Percentiles rank a stretch among this genome's conserved stretches.
phyloP scores from a whole-genome alignment of 2,329 filamentous ascomycete species.

The Fusarium sacchari region DNA sequence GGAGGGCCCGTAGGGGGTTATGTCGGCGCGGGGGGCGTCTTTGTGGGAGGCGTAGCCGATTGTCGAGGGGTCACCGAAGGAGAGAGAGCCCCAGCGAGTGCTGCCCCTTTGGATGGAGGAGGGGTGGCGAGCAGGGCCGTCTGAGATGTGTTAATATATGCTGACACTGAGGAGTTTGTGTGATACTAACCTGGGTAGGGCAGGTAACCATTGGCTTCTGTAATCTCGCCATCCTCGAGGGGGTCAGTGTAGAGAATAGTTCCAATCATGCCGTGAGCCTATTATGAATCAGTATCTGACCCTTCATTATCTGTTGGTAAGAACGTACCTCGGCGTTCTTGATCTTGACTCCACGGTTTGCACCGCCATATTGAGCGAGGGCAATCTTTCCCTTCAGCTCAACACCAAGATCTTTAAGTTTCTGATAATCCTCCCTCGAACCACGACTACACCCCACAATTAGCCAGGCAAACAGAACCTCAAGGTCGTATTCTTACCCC shows the following conservation, averaged over 20 bases:
- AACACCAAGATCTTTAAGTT: conserved; percentile 19
- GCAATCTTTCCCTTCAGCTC: conserved; percentile 24
- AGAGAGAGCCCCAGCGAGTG: conserved; percentile 31
- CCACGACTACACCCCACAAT: not conserved
- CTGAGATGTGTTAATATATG: not conserved
- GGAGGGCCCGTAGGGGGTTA: conserved; percentile 19
- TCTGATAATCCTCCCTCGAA: conserved; percentile 11
- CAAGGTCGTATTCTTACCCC: not conserved
- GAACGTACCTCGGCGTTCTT: conserved; percentile 26
- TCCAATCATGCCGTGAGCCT: conserved; percentile 28
- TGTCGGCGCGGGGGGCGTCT: conserved; percentile 25
- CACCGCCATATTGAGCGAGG: conserved; percentile 7
- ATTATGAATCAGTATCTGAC: fast-evolving
- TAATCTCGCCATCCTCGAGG: conserved; percentile 24
- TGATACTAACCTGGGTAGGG: conserved; percentile 16
- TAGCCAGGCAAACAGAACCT: fast-evolving
- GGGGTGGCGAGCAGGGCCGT: conserved; percentile 29
- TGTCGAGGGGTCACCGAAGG: conserved; percentile 34
- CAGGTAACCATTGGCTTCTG: conserved; percentile 21
- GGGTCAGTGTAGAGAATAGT: conserved; percentile 24
- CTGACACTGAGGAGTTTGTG: fast-evolving
- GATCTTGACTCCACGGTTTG: conserved; percentile 31
- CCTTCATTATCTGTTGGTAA: fast-evolving
- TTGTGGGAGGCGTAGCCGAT: conserved; percentile 34
- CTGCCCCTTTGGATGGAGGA: conserved; percentile 33